These are phyloP conservation scores for Syzygium grande DNA, from an alignment of 345 rosid species.

Conservation along the genomic window DNA sequence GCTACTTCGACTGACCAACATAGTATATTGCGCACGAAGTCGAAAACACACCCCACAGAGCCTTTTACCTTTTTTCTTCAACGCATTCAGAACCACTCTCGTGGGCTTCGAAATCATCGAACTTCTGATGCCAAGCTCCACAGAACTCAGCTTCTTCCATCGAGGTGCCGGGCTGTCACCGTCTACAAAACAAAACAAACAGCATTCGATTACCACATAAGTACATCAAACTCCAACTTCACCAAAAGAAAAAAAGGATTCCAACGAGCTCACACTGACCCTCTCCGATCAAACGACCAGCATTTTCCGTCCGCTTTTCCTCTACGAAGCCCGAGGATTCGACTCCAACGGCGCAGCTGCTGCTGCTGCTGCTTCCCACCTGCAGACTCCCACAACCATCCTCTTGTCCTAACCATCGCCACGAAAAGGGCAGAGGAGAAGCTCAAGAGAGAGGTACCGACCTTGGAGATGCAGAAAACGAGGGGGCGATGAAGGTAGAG, in stretches of 20 bases:
- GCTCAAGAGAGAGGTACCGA: not conserved
- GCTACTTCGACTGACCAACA: not conserved
- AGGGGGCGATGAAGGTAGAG: constrained; percentile 1
- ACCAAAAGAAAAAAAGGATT: not conserved
- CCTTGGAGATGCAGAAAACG: constrained; percentile 2
- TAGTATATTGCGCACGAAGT: not conserved
- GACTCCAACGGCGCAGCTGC: not conserved
- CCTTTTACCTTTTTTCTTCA: constrained; percentile 36
- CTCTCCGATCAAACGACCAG: not conserved
- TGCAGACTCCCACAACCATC: not conserved
- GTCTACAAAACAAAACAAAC: not conserved
- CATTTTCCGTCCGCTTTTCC: not conserved
- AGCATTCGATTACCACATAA: not conserved
- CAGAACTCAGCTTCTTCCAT: constrained; percentile 48
- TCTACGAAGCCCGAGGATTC: not conserved
- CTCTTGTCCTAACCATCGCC: not conserved
- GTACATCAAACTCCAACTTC: not conserved
- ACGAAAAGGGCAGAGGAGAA: not conserved
- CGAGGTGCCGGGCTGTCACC: constrained; percentile 8
- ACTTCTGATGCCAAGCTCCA: constrained; percentile 49
- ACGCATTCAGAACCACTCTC: constrained; percentile 44
- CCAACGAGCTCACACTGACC: not conserved
- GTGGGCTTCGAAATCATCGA: constrained; percentile 56
- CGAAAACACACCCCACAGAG: not conserved
- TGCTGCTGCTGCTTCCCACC: constrained; percentile 3